Conservation (phyloP, 495 filamentous ascomycete genomes). For the Trichoderma virens region DNA sequence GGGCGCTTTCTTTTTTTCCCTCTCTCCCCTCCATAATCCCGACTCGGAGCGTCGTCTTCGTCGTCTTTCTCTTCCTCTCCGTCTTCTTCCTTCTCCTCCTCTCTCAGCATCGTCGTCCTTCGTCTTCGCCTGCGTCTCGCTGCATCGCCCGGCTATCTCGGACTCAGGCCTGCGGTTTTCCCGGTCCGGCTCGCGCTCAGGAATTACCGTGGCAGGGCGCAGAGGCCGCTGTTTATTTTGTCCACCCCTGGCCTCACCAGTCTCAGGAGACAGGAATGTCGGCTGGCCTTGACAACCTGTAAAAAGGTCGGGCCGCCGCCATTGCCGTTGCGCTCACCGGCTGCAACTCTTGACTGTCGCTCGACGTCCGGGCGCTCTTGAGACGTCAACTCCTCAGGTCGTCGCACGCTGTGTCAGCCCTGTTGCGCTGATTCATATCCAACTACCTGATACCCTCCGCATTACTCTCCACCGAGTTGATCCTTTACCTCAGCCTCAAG, state of each 20-base stretch:
- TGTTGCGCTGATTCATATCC: not conserved
- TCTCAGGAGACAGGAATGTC: conserved; percentile 7
- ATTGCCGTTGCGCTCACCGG: not conserved
- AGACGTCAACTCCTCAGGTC: no score
- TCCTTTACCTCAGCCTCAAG: not conserved
- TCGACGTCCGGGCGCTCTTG: not conserved
- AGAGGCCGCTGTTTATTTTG: not conserved
- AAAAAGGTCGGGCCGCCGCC: not conserved
- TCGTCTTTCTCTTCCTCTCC: not conserved
- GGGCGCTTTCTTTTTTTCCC: not conserved
- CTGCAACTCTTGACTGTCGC: not conserved
- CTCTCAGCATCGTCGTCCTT: not conserved
- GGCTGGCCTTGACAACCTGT: not conserved
- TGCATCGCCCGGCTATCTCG: not conserved
- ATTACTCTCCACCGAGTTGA: not conserved
- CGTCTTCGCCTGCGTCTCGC: not conserved
- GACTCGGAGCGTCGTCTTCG: not conserved
- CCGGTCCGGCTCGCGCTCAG: not conserved
- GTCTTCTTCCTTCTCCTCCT: not conserved
- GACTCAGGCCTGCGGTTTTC: not conserved
- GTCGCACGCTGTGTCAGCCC: not conserved
- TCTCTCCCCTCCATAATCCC: not conserved
- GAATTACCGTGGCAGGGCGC: not conserved
- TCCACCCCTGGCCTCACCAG: not conserved
- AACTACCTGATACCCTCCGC: not conserved